Conservation (phyloP, 371 early-diverging fungal genomes). For the Mortierella sp. region DNA sequence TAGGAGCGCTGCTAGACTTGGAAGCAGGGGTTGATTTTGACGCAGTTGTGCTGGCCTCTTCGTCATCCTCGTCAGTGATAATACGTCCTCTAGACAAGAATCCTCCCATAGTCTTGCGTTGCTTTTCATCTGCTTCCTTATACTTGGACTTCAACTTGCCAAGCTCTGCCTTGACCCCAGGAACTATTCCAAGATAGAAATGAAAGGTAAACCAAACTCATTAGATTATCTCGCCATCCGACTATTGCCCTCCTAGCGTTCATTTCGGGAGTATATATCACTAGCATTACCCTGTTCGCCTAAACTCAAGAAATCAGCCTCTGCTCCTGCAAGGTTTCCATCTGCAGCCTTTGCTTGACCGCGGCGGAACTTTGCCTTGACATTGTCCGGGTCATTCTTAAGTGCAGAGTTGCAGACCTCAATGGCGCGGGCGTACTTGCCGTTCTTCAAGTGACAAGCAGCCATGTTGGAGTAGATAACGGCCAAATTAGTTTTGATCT, state of each 20-base stretch:
- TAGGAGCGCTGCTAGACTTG: slow-evolving; percentile 38
- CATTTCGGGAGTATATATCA: too few species aligned
- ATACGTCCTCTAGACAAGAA: slow-evolving; percentile 53
- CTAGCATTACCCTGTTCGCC: slow-evolving; percentile 39
- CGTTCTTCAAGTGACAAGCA: slow-evolving; percentile 51
- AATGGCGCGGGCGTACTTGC: slow-evolving; percentile 44
- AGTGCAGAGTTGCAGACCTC: slow-evolving; percentile 51
- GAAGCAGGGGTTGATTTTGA: slow-evolving; percentile 24
- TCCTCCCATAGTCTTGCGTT: slow-evolving; percentile 52
- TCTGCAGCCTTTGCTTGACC: slow-evolving; percentile 61
- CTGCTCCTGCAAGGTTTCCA: slow-evolving; percentile 57
- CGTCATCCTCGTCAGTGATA: slow-evolving; percentile 28
- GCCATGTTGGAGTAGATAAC: slow-evolving; percentile 52
- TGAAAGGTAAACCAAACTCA: background rate
- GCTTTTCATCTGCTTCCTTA: slow-evolving; percentile 46
- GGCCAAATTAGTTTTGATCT: slow-evolving; percentile 44
- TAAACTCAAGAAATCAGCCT: slow-evolving; percentile 52
- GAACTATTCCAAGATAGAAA: slow-evolving; percentile 20
- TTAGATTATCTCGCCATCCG: background rate
- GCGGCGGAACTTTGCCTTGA: slow-evolving; percentile 61
- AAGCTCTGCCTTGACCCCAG: slow-evolving; percentile 52
- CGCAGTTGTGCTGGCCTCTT: background rate
- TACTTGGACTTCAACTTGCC: slow-evolving; percentile 36
- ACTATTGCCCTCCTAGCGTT: too few species aligned
- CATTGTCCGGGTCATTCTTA: slow-evolving; percentile 55